A percentile compares a stretch with the other conserved stretches of the same genome.
These are phyloP conservation scores for Podospora anserina DNA, from an alignment of 495 filamentous ascomycete genomes.

Conservation along the genomic window DNA sequence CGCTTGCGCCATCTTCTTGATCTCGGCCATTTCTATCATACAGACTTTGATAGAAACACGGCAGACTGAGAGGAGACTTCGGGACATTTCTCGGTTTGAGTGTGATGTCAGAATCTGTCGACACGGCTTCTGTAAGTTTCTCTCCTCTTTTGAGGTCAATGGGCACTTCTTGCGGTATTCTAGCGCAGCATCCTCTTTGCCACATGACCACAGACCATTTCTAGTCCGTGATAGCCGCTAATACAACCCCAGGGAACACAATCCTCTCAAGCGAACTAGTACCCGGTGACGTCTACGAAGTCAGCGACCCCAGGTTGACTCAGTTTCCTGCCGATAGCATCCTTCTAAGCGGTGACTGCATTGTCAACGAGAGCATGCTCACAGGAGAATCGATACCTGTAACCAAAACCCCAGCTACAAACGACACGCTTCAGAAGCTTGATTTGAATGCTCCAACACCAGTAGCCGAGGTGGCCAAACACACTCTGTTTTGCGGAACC, in stretches of 20 bases:
- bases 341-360: constrained; percentile 89
- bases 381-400: constrained; percentile 98
- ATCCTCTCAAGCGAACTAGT: constrained; percentile 84
- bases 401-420: constrained; percentile 82
- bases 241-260: constrained; percentile 62
- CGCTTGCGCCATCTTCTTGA: constrained; percentile 90
- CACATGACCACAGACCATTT: too few species aligned
- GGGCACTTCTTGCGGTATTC: too few species aligned
- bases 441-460: constrained; percentile 76
- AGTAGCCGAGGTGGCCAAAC: constrained; percentile 72
- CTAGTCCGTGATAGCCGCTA: background rate
- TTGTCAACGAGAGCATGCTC: constrained; percentile 99
- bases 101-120: constrained; percentile 91
- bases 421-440: constrained; percentile 70
- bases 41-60: constrained; percentile 87
- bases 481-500: constrained; percentile 91
- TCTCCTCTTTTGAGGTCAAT: background rate
- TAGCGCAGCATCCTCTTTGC: too few species aligned
- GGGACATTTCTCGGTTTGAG: constrained; percentile 90
- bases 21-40: constrained; percentile 87
- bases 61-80: constrained; percentile 83
- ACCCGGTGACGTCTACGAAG: constrained; percentile 94
- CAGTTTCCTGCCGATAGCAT: constrained; percentile 94
- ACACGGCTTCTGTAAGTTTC: constrained; percentile 85
- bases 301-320: constrained; percentile 91